Evolutionary conservation across 768 basidiomycete species (phyloP), one percentile per base, ranked within the genome.

Genomic region (Kwoniella sp.): DNA sequence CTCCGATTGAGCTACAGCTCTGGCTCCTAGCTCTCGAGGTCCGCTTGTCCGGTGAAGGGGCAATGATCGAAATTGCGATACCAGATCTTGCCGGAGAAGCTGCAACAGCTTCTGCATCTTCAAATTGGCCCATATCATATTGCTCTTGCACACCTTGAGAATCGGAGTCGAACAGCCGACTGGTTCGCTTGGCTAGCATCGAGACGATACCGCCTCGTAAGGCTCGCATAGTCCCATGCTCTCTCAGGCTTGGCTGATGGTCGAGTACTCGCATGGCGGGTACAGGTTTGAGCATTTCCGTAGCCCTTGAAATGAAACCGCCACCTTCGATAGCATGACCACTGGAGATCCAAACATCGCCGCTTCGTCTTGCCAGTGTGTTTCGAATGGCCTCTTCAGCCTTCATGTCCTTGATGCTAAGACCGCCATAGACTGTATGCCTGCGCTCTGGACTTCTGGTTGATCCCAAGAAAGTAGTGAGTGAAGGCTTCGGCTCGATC

Each of bases 251-350:
- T 26, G 51, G 22, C 31, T 37, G 59, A 17, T 48, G 17, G 30
- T 68, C 72, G 30, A 77, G 45, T 0, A 77, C 70, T 34, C 70
- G 30, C 68, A 77, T 64, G 2, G 76, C 73, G 12, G 76, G 76
- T 15, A 67, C 55, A 34, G 76, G 73, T 23, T 73, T 73, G 28
- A 77, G 58, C 76, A 77, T 77, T 51, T 77, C 76, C 9, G 66
- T 65, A 3, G 69, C 72, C 50, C 76, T 63, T 13, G 67, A 58
- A 1, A 68, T 47, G 4, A 71, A 8, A 12, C 63, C 61, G 2
- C 69, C 68, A 45, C 65, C 61, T 34, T 69, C 61, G 17, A 65
- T 64, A 2, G 76, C 76, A 66, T 77, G 76, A 9, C 76, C 76
- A 17, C 25, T 34, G 47, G 71, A 68, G 47, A 77, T 66, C 73